Conservation (phyloP, 805 yeast genomes). For the Ascoidea tarda region DNA sequence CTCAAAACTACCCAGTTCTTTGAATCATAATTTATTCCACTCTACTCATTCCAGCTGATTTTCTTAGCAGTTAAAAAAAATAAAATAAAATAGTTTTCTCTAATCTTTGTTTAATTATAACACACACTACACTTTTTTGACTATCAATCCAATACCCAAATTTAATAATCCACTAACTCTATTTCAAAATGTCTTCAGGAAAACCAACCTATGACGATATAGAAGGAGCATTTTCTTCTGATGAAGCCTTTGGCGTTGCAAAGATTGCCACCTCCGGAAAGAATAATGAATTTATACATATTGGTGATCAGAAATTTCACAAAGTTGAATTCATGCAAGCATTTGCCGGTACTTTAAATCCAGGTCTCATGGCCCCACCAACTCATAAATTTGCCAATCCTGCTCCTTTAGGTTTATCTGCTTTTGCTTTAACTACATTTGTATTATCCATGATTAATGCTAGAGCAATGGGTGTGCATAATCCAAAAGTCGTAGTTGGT, state of each 20-base stretch:
- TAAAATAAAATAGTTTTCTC: too few species aligned
- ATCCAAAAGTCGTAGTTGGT: constrained; percentile 41
- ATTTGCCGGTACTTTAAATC: constrained; percentile 74
- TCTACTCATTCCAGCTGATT: too few species aligned
- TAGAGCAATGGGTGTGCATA: constrained; percentile 34
- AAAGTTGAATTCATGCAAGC: constrained; percentile 46
- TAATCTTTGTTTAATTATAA: too few species aligned
- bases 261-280: neutral
- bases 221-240: neutral
- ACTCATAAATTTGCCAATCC: constrained; percentile 49
- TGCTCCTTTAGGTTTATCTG: constrained; percentile 49
- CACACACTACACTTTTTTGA: too few species aligned
- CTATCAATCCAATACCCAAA: too few species aligned
- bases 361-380: constrained; percentile 50
- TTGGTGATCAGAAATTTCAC: constrained; percentile 60
- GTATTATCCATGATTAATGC: constrained; percentile 42
- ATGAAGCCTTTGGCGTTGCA: neutral
- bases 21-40: too few species aligned
- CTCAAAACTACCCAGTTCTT: too few species aligned
- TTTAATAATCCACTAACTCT: too few species aligned
- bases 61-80: too few species aligned
- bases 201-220: neutral
- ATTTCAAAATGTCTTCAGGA: too few species aligned
- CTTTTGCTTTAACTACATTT: constrained; percentile 50
- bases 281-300: constrained; percentile 36